Percentiles rank a stretch among this genome's conserved stretches.
phyloP scores from a whole-genome alignment of 768 basidiomycete species.

The Tylopilus sp. region DNA sequence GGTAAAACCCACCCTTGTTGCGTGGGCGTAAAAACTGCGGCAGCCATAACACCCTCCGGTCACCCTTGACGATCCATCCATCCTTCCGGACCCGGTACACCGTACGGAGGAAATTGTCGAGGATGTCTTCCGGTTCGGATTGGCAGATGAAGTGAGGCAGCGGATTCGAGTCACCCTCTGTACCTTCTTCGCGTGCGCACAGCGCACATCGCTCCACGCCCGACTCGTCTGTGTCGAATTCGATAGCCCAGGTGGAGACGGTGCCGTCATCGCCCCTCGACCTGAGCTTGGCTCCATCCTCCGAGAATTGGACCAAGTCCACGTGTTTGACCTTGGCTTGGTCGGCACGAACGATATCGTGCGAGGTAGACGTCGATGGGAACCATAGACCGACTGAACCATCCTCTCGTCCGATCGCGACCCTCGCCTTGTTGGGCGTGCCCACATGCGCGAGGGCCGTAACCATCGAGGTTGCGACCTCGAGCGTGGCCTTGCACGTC shows the following conservation, averaged over 20 bases:
- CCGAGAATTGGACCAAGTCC: conserved; percentile 8
- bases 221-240: neutral
- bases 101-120: conserved; percentile 5
- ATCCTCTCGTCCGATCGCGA: conserved; percentile 20
- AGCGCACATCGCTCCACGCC: neutral
- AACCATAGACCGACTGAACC: conserved; percentile 17
- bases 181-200: neutral
- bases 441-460: conserved; percentile 15
- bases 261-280: conserved; percentile 13
- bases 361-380: conserved; percentile 11
- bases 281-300: conserved; percentile 4
- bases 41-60: conserved; percentile 16
- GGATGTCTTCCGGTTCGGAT: conserved; percentile 6
- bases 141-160: conserved; percentile 7
- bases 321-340: conserved; percentile 7
- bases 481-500: conserved; percentile 7
- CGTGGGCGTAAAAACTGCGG: neutral
- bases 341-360: conserved; percentile 1
- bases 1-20: conserved; percentile 3
- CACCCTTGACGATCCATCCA: conserved; percentile 19
- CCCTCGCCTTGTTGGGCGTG: neutral
- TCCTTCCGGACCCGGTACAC: conserved; percentile 16
- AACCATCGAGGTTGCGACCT: conserved; percentile 4
- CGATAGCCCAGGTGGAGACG: conserved; percentile 6
- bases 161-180: neutral